Conservation (phyloP, 306 rosid species). For the Medicago lupulina region DNA sequence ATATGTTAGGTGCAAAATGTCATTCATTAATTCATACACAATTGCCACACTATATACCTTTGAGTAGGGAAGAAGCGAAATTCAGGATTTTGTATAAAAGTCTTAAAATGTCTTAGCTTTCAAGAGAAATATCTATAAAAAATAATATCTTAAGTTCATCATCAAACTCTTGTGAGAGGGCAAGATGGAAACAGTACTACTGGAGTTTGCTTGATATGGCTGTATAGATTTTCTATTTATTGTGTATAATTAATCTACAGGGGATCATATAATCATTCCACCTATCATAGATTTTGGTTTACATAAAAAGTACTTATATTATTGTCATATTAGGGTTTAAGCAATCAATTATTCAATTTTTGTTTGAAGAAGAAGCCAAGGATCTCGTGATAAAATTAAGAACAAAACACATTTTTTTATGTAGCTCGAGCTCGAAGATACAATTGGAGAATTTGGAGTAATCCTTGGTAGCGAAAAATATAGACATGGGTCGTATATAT, state of each 20-base stretch:
- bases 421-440: not conserved
- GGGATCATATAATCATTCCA: constrained; percentile 40
- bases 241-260: not conserved
- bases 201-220: constrained; percentile 42
- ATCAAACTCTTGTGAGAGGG: constrained; percentile 18
- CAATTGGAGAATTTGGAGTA: not conserved
- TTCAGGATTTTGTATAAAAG: constrained; percentile 44
- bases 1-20: constrained; percentile 59
- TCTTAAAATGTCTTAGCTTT: constrained; percentile 64
- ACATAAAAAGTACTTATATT: constrained; percentile 31
- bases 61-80: constrained; percentile 75
- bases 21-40: constrained; percentile 47
- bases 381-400: constrained; percentile 26
- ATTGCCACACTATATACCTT: constrained; percentile 53
- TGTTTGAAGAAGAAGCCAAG: constrained; percentile 35
- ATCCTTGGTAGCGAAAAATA: not conserved
- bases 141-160: constrained; percentile 43
- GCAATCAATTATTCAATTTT: constrained; percentile 35
- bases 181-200: constrained; percentile 31
- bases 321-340: constrained; percentile 33
- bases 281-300: constrained; percentile 41
- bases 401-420: constrained; percentile 28
- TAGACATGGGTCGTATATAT: too few relatives aligned
- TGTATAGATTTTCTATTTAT: constrained; percentile 34
- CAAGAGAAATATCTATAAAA: constrained; percentile 59